phyloP scores from a whole-genome alignment of 202 grass and related monocot genomes.

The Panicum hallii region DNA sequence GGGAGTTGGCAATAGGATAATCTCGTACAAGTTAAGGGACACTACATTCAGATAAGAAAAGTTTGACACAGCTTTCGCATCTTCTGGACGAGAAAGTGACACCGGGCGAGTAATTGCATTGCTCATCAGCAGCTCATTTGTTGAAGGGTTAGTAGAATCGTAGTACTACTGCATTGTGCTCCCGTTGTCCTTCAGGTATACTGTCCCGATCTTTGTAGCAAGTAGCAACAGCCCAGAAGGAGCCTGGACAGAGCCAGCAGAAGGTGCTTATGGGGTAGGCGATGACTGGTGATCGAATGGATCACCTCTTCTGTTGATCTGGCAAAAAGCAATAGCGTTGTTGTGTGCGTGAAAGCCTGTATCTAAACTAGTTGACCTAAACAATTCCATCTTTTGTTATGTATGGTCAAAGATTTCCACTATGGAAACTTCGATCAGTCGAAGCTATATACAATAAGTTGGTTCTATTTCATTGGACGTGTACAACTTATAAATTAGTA shows the following conservation, averaged over 20 bases:
- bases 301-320: neutral
- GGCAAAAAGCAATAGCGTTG: neutral
- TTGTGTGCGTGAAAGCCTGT: neutral
- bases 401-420: neutral
- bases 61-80: neutral
- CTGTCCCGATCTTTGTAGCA: neutral
- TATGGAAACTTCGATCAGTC: neutral
- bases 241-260: neutral
- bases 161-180: neutral
- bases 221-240: neutral
- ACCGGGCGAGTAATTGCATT: neutral
- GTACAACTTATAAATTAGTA: no score
- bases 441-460: neutral
- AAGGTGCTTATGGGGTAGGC: conserved; percentile 19
- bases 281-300: conserved; percentile 11
- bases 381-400: neutral
- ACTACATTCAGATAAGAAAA: neutral
- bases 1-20: neutral
- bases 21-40: neutral
- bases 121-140: neutral
- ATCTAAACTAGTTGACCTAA: neutral
- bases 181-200: neutral
- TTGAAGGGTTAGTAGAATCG: neutral
- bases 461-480: no score
- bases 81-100: neutral